A percentile compares a stretch with the other conserved stretches of the same genome.
phyloP scores from a whole-genome alignment of 1,139 yeast species.

The Diutina mesorugosa region DNA sequence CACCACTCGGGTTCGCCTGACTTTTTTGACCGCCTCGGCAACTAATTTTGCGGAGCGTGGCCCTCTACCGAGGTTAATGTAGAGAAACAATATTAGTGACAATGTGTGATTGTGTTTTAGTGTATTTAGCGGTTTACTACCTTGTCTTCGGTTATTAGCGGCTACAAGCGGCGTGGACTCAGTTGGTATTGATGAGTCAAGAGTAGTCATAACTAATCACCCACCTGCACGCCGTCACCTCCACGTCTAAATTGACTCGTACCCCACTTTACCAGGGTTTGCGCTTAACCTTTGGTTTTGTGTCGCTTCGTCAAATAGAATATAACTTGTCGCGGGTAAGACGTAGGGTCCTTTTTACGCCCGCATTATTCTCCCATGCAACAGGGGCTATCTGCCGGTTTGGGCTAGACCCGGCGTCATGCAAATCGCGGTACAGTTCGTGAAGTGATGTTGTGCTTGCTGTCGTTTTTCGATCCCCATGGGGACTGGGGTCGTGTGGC shows the following conservation, averaged over 20 bases:
- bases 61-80: not conserved
- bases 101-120: too few species aligned
- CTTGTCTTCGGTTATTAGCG: too few species aligned
- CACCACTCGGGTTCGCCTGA: not conserved
- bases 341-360: not conserved
- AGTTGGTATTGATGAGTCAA: too few species aligned
- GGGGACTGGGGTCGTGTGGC: not conserved
- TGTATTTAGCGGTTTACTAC: too few species aligned
- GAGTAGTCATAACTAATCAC: too few species aligned
- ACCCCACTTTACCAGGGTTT: too few species aligned
- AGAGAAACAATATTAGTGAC: too few species aligned
- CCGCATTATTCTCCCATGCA: not conserved
- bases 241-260: too few species aligned
- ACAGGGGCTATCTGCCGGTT: not conserved
- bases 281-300: not conserved
- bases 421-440: not conserved
- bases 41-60: not conserved
- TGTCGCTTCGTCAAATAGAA: not conserved
- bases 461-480: not conserved
- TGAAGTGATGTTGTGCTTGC: not conserved
- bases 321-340: not conserved
- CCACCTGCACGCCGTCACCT: too few species aligned
- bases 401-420: not conserved
- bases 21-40: not conserved
- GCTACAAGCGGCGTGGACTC: too few species aligned